Evolutionary conservation across 73 alveolate species (phyloP).

Genomic region (Breviolum minutum): DNA sequence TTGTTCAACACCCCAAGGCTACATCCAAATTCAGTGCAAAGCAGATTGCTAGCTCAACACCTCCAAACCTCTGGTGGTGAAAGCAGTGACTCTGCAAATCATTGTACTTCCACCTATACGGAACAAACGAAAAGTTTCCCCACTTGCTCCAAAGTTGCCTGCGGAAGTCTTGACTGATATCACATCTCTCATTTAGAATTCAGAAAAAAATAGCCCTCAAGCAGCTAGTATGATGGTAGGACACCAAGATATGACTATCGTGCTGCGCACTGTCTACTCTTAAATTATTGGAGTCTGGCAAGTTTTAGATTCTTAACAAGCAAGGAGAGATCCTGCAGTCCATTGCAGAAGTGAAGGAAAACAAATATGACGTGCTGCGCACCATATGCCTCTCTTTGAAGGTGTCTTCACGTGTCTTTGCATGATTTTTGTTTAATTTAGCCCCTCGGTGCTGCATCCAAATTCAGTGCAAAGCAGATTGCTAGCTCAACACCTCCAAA

Average conservation of each 20-base stretch:
- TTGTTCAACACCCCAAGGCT: not conserved
- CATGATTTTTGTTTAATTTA: too few species aligned
- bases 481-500: conserved; percentile 74
- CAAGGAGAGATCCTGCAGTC: too few species aligned
- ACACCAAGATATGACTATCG: too few species aligned
- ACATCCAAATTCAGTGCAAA: not conserved
- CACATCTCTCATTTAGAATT: too few species aligned
- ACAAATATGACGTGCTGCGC: too few species aligned
- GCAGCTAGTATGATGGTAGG: too few species aligned
- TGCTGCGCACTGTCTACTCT: too few species aligned
- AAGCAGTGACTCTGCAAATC: conserved; percentile 9
- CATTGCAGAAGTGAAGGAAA: too few species aligned
- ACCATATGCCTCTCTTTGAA: too few species aligned
- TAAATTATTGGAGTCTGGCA: too few species aligned
- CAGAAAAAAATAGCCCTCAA: too few species aligned
- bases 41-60: conserved; percentile 46
- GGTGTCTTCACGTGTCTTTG: too few species aligned
- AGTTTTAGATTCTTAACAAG: not conserved
- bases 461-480: not conserved
- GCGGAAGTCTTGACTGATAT: not conserved
- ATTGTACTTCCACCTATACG: conserved; percentile 11
- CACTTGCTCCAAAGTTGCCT: conserved; percentile 30
- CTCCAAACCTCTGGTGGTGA: conserved; percentile 13
- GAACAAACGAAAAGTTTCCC: not conserved
- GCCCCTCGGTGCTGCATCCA: not conserved